Conservation (phyloP, 129 eudicot species). For the Flaveria bidentis region DNA sequence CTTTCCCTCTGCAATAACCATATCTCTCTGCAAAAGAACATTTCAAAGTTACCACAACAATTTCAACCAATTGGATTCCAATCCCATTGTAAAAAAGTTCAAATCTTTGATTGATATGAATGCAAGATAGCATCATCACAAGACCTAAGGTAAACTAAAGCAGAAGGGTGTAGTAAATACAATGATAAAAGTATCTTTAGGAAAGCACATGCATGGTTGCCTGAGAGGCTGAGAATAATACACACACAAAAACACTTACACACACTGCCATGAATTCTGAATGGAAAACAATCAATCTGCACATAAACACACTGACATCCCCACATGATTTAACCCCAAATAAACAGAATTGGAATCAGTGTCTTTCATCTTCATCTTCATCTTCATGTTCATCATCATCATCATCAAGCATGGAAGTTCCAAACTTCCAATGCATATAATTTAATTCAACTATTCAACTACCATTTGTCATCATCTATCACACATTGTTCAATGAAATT, state of each 20-base stretch:
- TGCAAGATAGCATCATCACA: slow-evolving; percentile 17
- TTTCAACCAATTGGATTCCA: not conserved
- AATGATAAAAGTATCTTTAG: slow-evolving; percentile 46
- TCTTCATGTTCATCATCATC: slow-evolving; percentile 23
- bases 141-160: slow-evolving; percentile 19
- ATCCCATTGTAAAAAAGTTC: slow-evolving; percentile 3
- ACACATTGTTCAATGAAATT: no score
- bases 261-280: slow-evolving; percentile 44
- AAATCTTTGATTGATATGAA: slow-evolving; percentile 18
- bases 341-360: not conserved
- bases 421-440: no score
- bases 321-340: slow-evolving; percentile 32
- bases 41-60: slow-evolving; percentile 27
- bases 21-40: not conserved
- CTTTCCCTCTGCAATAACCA: slow-evolving; percentile 38
- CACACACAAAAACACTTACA: slow-evolving; percentile 31
- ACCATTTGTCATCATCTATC: slow-evolving; percentile 12
- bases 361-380: slow-evolving; percentile 21
- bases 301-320: slow-evolving; percentile 37
- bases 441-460: not conserved
- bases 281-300: slow-evolving; percentile 41
- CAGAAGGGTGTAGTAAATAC: slow-evolving; percentile 41
- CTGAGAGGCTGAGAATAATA: slow-evolving; percentile 19
- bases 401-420: no score
- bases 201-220: slow-evolving; percentile 53